Evolutionary conservation across 2,329 filamentous ascomycete species (phyloP), one percentile per base, ranked within the genome.

Genomic region (Cryphonectria japonica): DNA sequence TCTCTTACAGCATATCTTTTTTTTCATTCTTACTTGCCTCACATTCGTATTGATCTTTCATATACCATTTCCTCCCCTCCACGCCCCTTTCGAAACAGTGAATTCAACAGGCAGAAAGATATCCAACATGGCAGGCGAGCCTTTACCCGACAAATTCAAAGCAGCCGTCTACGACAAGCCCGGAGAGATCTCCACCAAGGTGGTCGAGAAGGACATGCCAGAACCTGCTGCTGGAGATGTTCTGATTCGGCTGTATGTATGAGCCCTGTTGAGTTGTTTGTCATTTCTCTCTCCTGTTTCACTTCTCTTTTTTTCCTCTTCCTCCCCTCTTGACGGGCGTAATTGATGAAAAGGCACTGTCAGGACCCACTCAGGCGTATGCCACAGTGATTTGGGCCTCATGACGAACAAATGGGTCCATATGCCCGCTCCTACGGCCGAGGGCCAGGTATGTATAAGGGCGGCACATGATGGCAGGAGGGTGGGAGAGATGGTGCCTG

Each of bases 301-400:
- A 39, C 26, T 26, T 11, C 8, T 11, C 37, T 11, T 39, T 11
- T 6, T 11, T 1, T 11, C 9, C 7, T 11, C 19, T 50, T 50
- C 19, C 2, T 50, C 46, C n/a, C 11, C 50, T 26, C n/a, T 29
- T 26, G n/a, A 57, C 22, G 16, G 60, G 16, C 41, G 34, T 22
- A n/a, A 39, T 22, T 37, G 34, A 63, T 22, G 9, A 43, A 13
- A 34, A 7, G 11, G 46, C 67, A 1, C 46, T n/a, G 16, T 11
- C 26, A 69, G 74, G 22, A 75, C 74, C 22, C 74, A 75, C 67
- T 74, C 74, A 2, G 74, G 74, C 26, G 74, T 75, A 16, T 75
- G 74, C 63, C 66, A 68, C 34, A 72, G 68, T 54, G 74, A 75
- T 41, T 66, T 72, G 26, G 74, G 67, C 2, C 63, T 75, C 41